Evolutionary conservation across 352 stramenopile species (phyloP), one percentile per base, ranked within the genome.

Genomic region (Blastocystis sp.): DNA sequence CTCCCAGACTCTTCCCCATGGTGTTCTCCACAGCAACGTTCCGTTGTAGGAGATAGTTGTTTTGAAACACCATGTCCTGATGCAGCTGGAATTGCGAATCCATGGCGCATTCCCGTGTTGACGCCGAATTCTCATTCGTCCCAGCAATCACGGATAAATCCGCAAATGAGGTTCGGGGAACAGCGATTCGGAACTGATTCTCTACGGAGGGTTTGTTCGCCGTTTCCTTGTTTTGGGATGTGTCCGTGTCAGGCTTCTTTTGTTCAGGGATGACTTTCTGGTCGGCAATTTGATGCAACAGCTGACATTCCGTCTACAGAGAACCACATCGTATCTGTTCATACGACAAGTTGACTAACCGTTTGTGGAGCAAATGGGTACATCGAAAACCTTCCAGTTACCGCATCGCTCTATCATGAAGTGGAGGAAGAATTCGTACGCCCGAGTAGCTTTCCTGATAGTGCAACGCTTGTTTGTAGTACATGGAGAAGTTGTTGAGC

Each of bases 1-100:
- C 54, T 48, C 71, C 71, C 14, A 66, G 34, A 7, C 34, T 43
- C 6, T n/a, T 21, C 38, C n/a, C n/a, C n/a, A 43, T 43, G 34
- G 17, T 65, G 3, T 34, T 19, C 2, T 59, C 52, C 24, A 28
- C n/a, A 40, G 42, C 42, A 40, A 59, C 34, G 7, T 68, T 68
- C 57, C 48, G 42, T 9, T 38, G 48, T n/a, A 84, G 34, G 2
- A 84, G n/a, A 43, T 84, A 84, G n/a, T 84, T 84, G 74, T 84
- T 84, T 28, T 84, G 74, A 68, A 52, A 70, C 52, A 84, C 14
- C 74, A 84, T 84, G 34, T 84, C 74, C 42, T 84, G 74, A 45
- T 84, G 74, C 17, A 84, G 60, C 38, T 84, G 45, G 74, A 84
- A 68, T 24, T 84, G 74, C 3, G 74, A 84, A 68, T 84, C 74